phyloP scores from a whole-genome alignment of 139 green algal genomes.

The Microglena sp. region DNA sequence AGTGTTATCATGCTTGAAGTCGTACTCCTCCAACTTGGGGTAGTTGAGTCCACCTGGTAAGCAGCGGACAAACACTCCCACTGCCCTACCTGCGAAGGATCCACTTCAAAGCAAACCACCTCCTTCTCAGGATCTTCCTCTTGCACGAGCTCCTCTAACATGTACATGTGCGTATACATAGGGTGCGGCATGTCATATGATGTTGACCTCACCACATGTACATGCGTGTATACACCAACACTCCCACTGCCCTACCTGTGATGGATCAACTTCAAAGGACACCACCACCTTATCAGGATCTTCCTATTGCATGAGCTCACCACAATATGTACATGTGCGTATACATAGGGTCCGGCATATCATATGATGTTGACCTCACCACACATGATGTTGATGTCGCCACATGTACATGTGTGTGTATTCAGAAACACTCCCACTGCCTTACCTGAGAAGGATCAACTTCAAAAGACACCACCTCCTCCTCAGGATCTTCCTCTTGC shows the following conservation, averaged over 20 bases:
- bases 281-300: slow-evolving; percentile 44
- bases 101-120: slow-evolving; percentile 67
- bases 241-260: slow-evolving; percentile 31
- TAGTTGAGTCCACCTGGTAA: slow-evolving; percentile 81
- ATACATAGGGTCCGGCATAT: too few species aligned
- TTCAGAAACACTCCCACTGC: not conserved
- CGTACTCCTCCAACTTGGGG: slow-evolving; percentile 98
- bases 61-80: slow-evolving; percentile 43
- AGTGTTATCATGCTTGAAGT: too few species aligned
- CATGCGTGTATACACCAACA: not conserved
- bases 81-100: slow-evolving; percentile 38
- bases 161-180: too few species aligned
- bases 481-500: slow-evolving; percentile 44
- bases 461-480: slow-evolving; percentile 61
- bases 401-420: not conserved
- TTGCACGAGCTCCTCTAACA: slow-evolving; percentile 19
- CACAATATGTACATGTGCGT: too few species aligned
- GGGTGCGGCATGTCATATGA: too few species aligned
- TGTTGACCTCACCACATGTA: not conserved
- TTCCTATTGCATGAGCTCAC: slow-evolving; percentile 35
- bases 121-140: slow-evolving; percentile 39
- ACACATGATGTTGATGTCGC: too few species aligned
- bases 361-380: too few species aligned
- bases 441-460: slow-evolving; percentile 50
- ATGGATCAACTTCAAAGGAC: slow-evolving; percentile 64